phyloP scores from a whole-genome alignment of 2,329 filamentous ascomycete genomes.

The Monilinia fructigena region DNA sequence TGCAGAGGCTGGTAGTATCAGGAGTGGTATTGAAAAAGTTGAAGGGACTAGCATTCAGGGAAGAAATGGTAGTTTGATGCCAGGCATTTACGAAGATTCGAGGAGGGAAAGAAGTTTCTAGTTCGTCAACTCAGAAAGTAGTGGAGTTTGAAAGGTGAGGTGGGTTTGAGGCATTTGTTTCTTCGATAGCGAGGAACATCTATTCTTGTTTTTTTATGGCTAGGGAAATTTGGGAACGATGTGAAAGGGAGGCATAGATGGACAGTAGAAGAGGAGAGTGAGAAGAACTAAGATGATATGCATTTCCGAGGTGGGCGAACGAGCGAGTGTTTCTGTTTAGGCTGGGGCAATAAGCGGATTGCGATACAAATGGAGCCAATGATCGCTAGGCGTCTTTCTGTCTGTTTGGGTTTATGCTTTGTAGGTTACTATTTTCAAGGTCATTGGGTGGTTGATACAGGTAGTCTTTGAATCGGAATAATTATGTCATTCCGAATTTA shows the following conservation, averaged over 20 bases:
- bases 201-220: background rate
- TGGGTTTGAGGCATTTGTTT: background rate
- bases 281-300: constrained; percentile 14
- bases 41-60: constrained; percentile 27
- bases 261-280: background rate
- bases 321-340: constrained; percentile 11
- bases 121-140: constrained; percentile 43
- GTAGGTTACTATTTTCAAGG: constrained; percentile 4
- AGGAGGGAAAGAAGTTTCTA: constrained; percentile 34
- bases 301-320: constrained; percentile 14
- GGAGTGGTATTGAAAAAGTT: constrained; percentile 35
- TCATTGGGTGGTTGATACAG: background rate
- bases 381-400: background rate
- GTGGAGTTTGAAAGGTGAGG: constrained; percentile 47
- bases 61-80: constrained; percentile 17
- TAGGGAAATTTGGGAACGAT: background rate
- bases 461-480: background rate
- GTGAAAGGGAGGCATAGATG: background rate
- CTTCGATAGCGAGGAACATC: background rate
- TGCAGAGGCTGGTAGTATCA: constrained; percentile 57
- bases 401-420: background rate
- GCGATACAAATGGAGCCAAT: background rate
- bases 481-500: background rate
- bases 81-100: constrained; percentile 27
- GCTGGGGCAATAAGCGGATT: background rate